Base-by-base conservation (phyloP, 805 yeast genomes). In the Metschnikowia kofuensis region DNA sequence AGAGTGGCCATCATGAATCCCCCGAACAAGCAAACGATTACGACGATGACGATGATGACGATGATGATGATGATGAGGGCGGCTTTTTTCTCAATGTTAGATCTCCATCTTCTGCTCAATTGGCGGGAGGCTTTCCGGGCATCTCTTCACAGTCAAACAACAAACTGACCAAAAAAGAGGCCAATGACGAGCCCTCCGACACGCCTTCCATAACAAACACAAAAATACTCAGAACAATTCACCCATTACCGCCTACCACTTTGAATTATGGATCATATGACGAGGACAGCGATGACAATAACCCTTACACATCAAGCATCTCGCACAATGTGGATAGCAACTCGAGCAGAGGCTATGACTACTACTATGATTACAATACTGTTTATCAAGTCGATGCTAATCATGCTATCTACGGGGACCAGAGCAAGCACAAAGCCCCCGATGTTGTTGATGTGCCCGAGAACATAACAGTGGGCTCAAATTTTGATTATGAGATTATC, bases 161-260 rank as follows among this genome's bases (percentile, higher is more conserved):
- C 40, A 40, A 49, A 47, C 52, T 35, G 37, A 40, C 38, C 32
- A 11, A 47, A 11, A 38, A 39, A 38, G 52, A 38, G 5, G 41
- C 42, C n/a, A 55, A 49, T 7, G 42, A 41, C 35, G 55, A 51
- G 35, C 66, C 64, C 43, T 57, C 66, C 13, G 70, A 62, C 6
- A 59, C 72, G 4, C 55, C 63, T 1, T 66, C 74, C 2, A 61
- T 69, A 13, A 60, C 52, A 35, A 64, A 55, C 44, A 60, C 67
- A 15, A 68, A 63, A 51, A 52, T 59, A 12, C 53, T 64, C 45
- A 78, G 79, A 39, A 86, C 89, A 10, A 90, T 91, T 54, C 89
- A 89, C 35, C 73, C 82, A 39, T 69, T 92, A 45, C 97, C 98
- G 2, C 84, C 97, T 2, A 90, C 98, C 0, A 83, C 89, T 0